Base-by-base conservation (phyloP, 495 filamentous ascomycete genomes). In the Filosporella fistucella region DNA sequence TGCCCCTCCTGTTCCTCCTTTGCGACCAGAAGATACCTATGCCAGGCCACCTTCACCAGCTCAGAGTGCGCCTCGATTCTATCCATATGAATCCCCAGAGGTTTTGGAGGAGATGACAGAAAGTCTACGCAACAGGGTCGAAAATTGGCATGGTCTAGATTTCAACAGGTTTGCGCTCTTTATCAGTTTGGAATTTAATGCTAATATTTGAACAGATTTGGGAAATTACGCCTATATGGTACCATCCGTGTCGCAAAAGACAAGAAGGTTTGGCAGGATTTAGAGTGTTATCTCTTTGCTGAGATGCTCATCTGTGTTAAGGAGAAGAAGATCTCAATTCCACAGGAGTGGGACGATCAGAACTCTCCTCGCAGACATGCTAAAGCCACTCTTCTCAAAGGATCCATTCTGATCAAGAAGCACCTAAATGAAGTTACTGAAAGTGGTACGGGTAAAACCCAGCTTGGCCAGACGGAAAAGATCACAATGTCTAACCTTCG, bases 251-350 rank as follows among this genome's bases (percentile, higher is more conserved):
- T 99, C 17, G 93, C 94, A 54, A 99, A 97, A 58, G 93, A 99
- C 63, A 89, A 89, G 53, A 78, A 93, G 55, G 91, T 93, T 11
- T 99, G 93, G 93, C 93, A 99, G 69, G 94, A 99, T 61, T 67
- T 99, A 43, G 90, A 97, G 63, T 99, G 94, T 63, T 99, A 88
- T 67, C 77, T 99, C 17, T 99, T 97, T 61, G 86, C 85, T 3
- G 93, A 97, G 66, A 99, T 99, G 93, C 89, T 99, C 42, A 99
- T 99, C 54, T 99, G 93, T 63, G 89, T 97, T 49, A 99, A 96
- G 67, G 93, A 97, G 61, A 96, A 95, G 76, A 94, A 90, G 64
- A 64, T 73, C 21, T 53, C 70, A 3, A 63, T 63, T 53, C 34
- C 68, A 45, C 66, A 69, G 47, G 74, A 83, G 54, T 86, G 81